These are phyloP conservation scores for Naganishia sp. DNA, from an alignment of 1,284 basidiomycete genomes.

Conservation along the genomic window DNA sequence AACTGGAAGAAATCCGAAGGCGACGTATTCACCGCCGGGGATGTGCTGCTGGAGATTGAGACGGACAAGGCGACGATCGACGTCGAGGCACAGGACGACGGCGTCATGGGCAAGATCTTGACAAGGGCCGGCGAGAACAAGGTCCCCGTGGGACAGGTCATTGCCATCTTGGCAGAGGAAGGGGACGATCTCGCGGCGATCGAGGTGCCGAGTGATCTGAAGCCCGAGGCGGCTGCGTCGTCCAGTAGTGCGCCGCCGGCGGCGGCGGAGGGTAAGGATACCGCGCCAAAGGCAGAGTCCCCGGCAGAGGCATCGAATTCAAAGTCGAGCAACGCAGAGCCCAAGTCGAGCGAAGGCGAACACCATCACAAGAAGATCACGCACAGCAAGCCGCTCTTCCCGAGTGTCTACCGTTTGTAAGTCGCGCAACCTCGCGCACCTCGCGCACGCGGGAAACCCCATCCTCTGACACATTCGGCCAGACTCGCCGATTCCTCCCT, in stretches of 20 bases:
- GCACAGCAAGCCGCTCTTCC: constrained; percentile 48
- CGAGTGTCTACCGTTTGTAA: constrained; percentile 49
- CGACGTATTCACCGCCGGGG: constrained; percentile 77
- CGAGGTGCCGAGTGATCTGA: constrained; percentile 58
- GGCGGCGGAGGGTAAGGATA: constrained; percentile 1
- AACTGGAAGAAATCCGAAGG: constrained; percentile 92
- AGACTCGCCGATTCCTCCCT: constrained; percentile 50
- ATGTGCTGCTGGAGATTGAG: constrained; percentile 93
- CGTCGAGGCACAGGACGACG: constrained; percentile 98
- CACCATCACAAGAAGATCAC: constrained; percentile 44
- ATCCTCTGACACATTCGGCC: constrained; percentile 30
- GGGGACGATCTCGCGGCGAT: constrained; percentile 90
- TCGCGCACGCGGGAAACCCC: constrained; percentile 24
- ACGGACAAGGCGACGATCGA: constrained; percentile 99
- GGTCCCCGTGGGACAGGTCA: constrained; percentile 81
- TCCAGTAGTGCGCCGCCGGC: constrained; percentile 13
- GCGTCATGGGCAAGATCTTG: constrained; percentile 87
- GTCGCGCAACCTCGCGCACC: constrained; percentile 35
- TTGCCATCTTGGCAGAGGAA: constrained; percentile 93
- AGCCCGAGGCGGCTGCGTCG: constrained; percentile 9
- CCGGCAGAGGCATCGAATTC: constrained; percentile 18
- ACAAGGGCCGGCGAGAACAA: constrained; percentile 54
- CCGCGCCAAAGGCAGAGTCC: constrained; percentile 29
- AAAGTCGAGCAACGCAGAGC: neutral
- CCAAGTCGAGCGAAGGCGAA: constrained; percentile 4